A percentile compares a stretch with the other conserved stretches of the same genome.
phyloP scores from a whole-genome alignment of 1,284 basidiomycete species.

The Rhodotorula mucilaginosa region DNA sequence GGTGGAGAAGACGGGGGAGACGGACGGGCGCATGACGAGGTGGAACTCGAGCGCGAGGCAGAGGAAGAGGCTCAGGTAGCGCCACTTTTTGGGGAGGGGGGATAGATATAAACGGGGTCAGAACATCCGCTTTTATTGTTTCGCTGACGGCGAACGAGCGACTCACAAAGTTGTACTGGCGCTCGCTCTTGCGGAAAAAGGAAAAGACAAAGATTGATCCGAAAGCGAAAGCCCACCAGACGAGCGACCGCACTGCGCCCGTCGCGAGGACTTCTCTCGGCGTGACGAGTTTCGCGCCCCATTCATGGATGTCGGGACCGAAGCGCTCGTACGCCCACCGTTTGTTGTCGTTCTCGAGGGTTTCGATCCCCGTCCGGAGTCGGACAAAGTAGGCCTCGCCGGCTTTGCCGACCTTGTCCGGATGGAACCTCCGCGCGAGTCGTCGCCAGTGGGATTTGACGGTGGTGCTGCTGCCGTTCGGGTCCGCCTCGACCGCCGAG shows the following conservation, averaged over 20 bases:
- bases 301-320: conserved; percentile 26
- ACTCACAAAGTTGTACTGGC: conserved; percentile 36
- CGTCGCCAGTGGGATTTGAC: conserved; percentile 37
- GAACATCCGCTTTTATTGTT: conserved; percentile 48
- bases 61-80: conserved; percentile 55
- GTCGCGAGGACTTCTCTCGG: conserved; percentile 35
- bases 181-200: conserved; percentile 42
- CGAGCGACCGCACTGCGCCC: conserved; percentile 22
- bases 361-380: conserved; percentile 33
- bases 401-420: conserved; percentile 38
- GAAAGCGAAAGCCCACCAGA: conserved; percentile 37
- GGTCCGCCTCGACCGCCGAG: conserved; percentile 22
- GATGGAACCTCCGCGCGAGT: conserved; percentile 40
- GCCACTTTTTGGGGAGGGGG: conserved; percentile 57
- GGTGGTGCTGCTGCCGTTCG: conserved; percentile 5
- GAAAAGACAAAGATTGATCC: conserved; percentile 28
- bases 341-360: conserved; percentile 30
- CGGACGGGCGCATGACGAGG: conserved; percentile 20
- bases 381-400: conserved; percentile 37
- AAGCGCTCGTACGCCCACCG: conserved; percentile 44
- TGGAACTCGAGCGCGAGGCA: conserved; percentile 28
- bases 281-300: conserved; percentile 32
- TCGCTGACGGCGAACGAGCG: conserved; percentile 38
- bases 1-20: conserved; percentile 30
- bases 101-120: conserved; percentile 8